A percentile compares a stretch with the other conserved stretches of the same genome.
Conservation (phyloP, 306 rosid species). For the Glycine soja region DNA sequence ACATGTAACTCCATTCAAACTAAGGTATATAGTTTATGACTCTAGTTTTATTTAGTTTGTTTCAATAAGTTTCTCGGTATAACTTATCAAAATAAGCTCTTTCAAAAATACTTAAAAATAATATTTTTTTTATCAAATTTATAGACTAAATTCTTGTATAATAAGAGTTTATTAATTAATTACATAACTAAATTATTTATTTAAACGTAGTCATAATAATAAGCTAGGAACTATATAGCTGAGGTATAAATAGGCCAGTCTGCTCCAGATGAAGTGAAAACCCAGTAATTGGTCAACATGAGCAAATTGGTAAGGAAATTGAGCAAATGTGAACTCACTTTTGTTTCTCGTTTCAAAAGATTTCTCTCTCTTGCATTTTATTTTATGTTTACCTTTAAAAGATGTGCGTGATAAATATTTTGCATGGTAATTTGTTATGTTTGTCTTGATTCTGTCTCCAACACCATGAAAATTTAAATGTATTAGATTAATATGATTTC, state of each 20-base stretch:
- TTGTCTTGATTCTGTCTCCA: constrained; percentile 46
- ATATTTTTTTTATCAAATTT: neutral
- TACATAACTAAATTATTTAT: neutral
- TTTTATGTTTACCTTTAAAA: constrained; percentile 34
- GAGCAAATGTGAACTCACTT: neutral
- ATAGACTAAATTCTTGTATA: neutral
- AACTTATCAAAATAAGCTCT: no score
- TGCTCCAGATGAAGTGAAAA: neutral
- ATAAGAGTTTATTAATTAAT: neutral
- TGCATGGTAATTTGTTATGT: constrained; percentile 26
- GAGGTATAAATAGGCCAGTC: neutral
- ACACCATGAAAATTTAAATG: constrained; percentile 35
- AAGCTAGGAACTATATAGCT: neutral
- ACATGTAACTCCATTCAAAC: no score
- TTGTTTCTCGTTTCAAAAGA: neutral
- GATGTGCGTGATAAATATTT: constrained; percentile 23
- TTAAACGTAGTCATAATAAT: neutral
- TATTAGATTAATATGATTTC: constrained; percentile 26
- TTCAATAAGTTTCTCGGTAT: no score
- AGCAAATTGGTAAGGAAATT: neutral
- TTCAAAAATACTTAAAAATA: no score
- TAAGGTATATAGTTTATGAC: no score
- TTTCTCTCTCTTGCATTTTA: constrained; percentile 7
- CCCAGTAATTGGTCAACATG: neutral
- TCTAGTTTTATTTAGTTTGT: no score